Evolutionary conservation across 176 grass and related monocot species (phyloP).

Genomic region (Juncus effusus): DNA sequence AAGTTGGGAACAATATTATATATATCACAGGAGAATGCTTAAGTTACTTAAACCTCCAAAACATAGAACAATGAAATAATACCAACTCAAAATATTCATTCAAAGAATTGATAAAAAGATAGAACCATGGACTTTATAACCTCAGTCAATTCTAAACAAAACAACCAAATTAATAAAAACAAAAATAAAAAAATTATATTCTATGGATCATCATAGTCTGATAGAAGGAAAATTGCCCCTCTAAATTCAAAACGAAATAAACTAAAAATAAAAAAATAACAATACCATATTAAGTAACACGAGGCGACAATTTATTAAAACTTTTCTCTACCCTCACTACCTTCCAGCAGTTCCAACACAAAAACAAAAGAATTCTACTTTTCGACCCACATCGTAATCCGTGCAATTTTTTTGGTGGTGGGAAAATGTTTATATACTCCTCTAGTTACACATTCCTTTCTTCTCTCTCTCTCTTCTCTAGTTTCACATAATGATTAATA

Average conservation of each 20-base stretch:
- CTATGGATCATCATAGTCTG: constrained; percentile 20
- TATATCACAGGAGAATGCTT: too few species aligned
- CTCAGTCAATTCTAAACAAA: constrained; percentile 22
- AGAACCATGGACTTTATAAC: constrained; percentile 19
- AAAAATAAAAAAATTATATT: constrained; percentile 25
- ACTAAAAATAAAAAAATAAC: constrained; percentile 22
- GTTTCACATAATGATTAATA: background rate
- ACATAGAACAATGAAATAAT: too few species aligned
- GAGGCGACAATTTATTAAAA: constrained; percentile 11
- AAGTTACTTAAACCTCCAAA: too few species aligned
- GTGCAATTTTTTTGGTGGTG: background rate
- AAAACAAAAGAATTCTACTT: constrained; percentile 20
- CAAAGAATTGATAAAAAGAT: background rate
- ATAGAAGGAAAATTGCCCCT: constrained; percentile 17
- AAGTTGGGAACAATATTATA: too few species aligned
- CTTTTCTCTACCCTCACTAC: constrained; percentile 20
- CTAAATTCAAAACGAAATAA: constrained; percentile 17
- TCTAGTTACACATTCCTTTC: constrained; percentile 20
- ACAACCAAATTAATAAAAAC: constrained; percentile 15
- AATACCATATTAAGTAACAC: background rate
- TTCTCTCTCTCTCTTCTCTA: constrained; percentile 11
- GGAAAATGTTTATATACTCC: constrained; percentile 25
- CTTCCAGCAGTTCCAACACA: constrained; percentile 1
- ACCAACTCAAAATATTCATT: too few species aligned
- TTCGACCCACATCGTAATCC: constrained; percentile 4